Conservation (phyloP, 1,284 basidiomycete genomes). For the Omphalotus olearius region DNA sequence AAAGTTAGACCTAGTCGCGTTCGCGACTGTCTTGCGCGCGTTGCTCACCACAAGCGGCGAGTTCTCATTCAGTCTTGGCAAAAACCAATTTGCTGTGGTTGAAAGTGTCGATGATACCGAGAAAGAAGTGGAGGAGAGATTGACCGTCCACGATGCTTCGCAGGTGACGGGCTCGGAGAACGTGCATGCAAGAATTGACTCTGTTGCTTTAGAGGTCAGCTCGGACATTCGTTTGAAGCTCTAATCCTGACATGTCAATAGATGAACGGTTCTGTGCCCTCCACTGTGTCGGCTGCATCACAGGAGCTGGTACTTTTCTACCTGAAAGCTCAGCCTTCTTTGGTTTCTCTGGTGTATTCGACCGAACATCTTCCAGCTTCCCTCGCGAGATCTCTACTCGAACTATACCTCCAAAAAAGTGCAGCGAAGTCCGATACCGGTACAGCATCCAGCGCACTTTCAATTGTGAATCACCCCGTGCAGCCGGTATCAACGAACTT, state of each 20-base stretch:
- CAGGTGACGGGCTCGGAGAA: slow-evolving; percentile 2
- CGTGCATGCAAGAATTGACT: not conserved
- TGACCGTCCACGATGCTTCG: not conserved
- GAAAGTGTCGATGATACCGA: slow-evolving; percentile 10
- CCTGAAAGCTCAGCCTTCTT: not conserved
- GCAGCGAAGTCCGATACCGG: not conserved
- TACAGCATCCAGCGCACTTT: not conserved
- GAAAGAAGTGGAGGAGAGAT: slow-evolving; percentile 1
- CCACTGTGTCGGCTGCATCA: too few relatives aligned
- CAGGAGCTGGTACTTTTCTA: not conserved
- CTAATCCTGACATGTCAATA: not conserved
- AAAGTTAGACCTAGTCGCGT: slow-evolving; percentile 1
- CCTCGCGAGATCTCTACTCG: not conserved
- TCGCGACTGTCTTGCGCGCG: slow-evolving; percentile 6
- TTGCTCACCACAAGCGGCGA: slow-evolving; percentile 9
- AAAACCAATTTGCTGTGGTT: not conserved
- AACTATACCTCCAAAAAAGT: slow-evolving; percentile 5
- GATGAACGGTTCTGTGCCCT: not conserved
- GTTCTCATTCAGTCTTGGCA: slow-evolving; percentile 8
- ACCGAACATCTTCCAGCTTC: slow-evolving; percentile 2
- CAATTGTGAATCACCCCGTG: slow-evolving; percentile 6
- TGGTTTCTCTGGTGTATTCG: slow-evolving; percentile 5
- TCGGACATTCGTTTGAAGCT: too few relatives aligned
- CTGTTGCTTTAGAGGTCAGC: not conserved
- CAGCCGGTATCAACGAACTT: not conserved